phyloP scores from a whole-genome alignment of 306 rosid genomes.

The Cucurbita moschata region DNA sequence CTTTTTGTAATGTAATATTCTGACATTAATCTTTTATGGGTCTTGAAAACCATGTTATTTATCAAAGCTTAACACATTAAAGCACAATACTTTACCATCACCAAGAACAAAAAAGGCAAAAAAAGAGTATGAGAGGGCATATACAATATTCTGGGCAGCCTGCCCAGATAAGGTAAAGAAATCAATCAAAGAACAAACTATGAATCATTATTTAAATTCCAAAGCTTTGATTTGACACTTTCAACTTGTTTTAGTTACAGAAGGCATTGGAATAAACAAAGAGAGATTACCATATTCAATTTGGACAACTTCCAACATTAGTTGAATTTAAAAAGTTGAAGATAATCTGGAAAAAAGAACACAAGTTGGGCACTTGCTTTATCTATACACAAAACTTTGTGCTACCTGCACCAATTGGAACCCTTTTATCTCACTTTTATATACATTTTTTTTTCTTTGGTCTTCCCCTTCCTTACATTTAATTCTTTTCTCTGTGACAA shows the following conservation, averaged over 20 bases:
- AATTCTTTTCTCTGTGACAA: neutral
- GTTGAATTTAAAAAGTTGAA: neutral
- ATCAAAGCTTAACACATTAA: no score
- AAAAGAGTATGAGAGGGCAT: no score
- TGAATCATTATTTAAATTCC: neutral
- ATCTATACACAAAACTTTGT: neutral
- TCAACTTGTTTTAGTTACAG: neutral
- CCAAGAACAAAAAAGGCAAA: no score
- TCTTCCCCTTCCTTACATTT: neutral
- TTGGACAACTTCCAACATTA: neutral
- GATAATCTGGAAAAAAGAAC: neutral
- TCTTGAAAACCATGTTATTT: no score
- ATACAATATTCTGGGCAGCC: neutral
- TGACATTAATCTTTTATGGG: no score
- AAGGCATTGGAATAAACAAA: neutral
- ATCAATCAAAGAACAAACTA: neutral
- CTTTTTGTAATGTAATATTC: neutral
- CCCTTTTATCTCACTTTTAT: neutral
- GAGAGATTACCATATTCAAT: neutral
- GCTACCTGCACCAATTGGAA: neutral
- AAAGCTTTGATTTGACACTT: neutral
- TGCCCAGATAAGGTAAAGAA: neutral
- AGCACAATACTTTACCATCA: no score
- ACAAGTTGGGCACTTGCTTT: neutral
- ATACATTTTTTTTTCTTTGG: neutral